Evolutionary conservation across 106 monocot genomes (phyloP).

Genomic region (Acorus calamus): DNA sequence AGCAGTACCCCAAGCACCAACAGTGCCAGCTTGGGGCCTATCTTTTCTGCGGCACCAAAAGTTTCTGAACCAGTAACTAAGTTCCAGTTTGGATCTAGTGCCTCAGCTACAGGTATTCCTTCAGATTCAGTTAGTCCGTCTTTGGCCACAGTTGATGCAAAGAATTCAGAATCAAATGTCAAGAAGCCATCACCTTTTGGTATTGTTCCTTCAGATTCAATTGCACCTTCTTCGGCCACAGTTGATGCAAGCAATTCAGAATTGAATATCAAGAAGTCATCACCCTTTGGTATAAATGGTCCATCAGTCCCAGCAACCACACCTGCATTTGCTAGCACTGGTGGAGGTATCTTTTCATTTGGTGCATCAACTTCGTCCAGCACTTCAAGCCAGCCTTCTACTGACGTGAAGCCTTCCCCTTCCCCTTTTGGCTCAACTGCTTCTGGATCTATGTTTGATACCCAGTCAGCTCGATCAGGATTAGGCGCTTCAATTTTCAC

Average conservation of each 20-base stretch:
- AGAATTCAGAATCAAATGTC: not conserved
- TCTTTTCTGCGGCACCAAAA: not conserved
- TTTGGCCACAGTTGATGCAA: not conserved
- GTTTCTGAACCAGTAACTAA: no score
- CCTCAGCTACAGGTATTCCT: not conserved
- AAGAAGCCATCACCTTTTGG: constrained; percentile 9
- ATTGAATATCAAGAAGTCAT: constrained; percentile 3
- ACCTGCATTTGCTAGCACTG: constrained; percentile 12
- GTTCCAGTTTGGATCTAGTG: not conserved
- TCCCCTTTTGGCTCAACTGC: constrained; percentile 6
- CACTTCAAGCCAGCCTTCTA: not conserved
- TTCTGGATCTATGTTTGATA: constrained; percentile 19
- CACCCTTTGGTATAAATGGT: not conserved
- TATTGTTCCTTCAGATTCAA: not conserved
- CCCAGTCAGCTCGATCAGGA: constrained; percentile 26
- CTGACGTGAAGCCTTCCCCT: no score
- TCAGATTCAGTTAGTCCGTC: not conserved
- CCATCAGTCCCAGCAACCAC: not conserved
- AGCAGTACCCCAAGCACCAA: not conserved
- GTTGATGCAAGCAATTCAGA: not conserved
- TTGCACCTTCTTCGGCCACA: not conserved
- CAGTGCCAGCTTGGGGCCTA: not conserved
- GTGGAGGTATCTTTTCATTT: constrained; percentile 19
- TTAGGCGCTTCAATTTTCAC: constrained; percentile 18
- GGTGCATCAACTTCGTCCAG: constrained; percentile 22